Base-by-base conservation (phyloP, 1,284 basidiomycete genomes). In the Phenoliferia sp. region DNA sequence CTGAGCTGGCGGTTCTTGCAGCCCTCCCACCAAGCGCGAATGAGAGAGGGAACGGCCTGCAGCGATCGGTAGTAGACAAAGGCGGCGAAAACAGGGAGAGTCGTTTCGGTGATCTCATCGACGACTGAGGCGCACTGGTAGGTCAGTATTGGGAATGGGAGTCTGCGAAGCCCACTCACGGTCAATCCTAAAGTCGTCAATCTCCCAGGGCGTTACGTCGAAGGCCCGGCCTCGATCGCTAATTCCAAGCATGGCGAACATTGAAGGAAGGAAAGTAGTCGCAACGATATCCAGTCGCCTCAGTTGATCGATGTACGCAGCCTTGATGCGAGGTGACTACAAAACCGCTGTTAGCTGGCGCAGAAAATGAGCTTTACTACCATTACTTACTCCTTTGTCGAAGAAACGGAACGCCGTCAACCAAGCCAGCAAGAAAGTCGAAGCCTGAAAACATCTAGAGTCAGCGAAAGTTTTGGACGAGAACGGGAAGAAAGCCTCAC, bases 1-100 rank as follows among this genome's bases (percentile, higher is more conserved):
- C 88, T 88, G 2, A 97, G 84, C 76, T 94, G 91, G 22, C 90
- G 87, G 78, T 98, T 94, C 75, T 92, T 92, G 80, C 91, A 90
- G 36, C 88, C 88, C 59, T 88, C 84, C 70, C 94, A 89, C 90
- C 93, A 98, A 33, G 83, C 82, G 62, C 94, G 86, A 65, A 97
- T 85, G 32, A 94, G 83, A 0, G 90, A 89, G 10, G 94, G 92
- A 22, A 94, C 84, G 17, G 86, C 86, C 10, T 90, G 84, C 10
- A 97, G 83, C 0, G 91, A 85, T 28, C 90, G 87, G 78, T 93
- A 93, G 80, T 91, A 97, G 6, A 97, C 83, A 76, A 97, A 92
- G 0, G 90, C 90, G 3, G 91, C 88, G 17, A 99, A 82, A 2
- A 94, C 84, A 19, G 83, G 84, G 33, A 89, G 80, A 68, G 87